Base-by-base conservation (phyloP, 495 filamentous ascomycete genomes). In the Penicillium lagena region DNA sequence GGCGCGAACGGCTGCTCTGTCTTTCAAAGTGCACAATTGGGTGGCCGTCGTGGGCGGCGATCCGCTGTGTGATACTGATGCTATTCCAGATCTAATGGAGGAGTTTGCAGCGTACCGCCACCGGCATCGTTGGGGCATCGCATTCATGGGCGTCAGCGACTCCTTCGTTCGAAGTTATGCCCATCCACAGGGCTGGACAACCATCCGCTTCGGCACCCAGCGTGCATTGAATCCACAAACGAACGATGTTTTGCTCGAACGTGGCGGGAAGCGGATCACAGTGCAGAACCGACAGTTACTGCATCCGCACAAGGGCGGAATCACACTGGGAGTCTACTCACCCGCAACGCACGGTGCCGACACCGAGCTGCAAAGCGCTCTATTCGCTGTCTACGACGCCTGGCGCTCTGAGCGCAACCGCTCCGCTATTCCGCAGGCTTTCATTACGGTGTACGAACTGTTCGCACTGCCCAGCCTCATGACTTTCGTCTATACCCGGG, bases 381-480 rank as follows among this genome's bases (percentile, higher is more conserved):
- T 72, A 7, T 46, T 58, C 14, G 45, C 51, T 2, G 52, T 73
- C 9, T 73, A 73, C 42, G 55, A 71, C 15, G 47, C 54, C 8
- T 73, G 70, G 70, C 57, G 68, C 22, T 38, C 50, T 0, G 50
- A 59, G 10, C 60, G 67, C 14, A 72, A 69, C 36, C 9, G 45
- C 12, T 46, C 56, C 4, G 40, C 47, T 4, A 45, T 43, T 2
- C 50, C 64, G 0, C 68, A 70, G 30, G 62, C 67, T 3, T 73
- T 65, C 37, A 69, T 71, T 42, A 73, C 70, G 1, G 59, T 65
- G 1, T 73, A 71, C 45, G 56, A 71, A 32, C 70, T 63, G 1
- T 72, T 73, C 38, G 54, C 60, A n/a, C 43, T 68, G 2, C 59
- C 70, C 1, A 40, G 49, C 5, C 54, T 71, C 0, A 72, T 73